Evolutionary conservation across 225 moss, liverwort and hornwort genomes (phyloP).

Genomic region (Anthoceros angustus): DNA sequence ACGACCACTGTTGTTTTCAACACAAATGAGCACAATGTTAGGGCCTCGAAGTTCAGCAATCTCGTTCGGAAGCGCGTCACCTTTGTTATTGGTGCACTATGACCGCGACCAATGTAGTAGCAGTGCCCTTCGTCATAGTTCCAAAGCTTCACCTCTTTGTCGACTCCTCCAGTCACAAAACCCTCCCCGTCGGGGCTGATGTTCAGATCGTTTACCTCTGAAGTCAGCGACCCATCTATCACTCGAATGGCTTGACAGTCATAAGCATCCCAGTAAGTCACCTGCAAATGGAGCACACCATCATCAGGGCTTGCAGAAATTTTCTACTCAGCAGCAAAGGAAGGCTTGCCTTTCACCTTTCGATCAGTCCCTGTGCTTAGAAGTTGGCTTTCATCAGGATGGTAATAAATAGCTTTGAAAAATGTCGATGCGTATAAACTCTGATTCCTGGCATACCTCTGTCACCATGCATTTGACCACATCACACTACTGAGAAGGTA

Average conservation of each 20-base stretch:
- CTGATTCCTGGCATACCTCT: slow-evolving; percentile 76
- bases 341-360: slow-evolving; percentile 34
- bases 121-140: slow-evolving; percentile 95
- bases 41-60: neutral
- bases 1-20: no score
- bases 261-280: slow-evolving; percentile 95
- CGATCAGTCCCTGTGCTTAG: slow-evolving; percentile 83
- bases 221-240: slow-evolving; percentile 59
- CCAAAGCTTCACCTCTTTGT: slow-evolving; percentile 84
- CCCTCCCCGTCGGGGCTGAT: slow-evolving; percentile 49
- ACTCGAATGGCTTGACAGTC: slow-evolving; percentile 87
- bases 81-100: slow-evolving; percentile 70
- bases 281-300: slow-evolving; percentile 16
- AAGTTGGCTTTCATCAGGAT: slow-evolving; percentile 93
- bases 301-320: neutral
- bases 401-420: slow-evolving; percentile 76
- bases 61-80: slow-evolving; percentile 10
- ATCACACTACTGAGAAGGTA: neutral
- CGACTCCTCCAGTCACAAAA: slow-evolving; percentile 66
- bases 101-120: slow-evolving; percentile 83
- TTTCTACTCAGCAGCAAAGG: neutral
- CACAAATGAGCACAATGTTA: no score
- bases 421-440: slow-evolving; percentile 78
- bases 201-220: slow-evolving; percentile 66
- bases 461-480: slow-evolving; percentile 1